These are phyloP conservation scores for Poa pratensis DNA, from an alignment of 176 grass and related monocot species.

Conservation along the genomic window DNA sequence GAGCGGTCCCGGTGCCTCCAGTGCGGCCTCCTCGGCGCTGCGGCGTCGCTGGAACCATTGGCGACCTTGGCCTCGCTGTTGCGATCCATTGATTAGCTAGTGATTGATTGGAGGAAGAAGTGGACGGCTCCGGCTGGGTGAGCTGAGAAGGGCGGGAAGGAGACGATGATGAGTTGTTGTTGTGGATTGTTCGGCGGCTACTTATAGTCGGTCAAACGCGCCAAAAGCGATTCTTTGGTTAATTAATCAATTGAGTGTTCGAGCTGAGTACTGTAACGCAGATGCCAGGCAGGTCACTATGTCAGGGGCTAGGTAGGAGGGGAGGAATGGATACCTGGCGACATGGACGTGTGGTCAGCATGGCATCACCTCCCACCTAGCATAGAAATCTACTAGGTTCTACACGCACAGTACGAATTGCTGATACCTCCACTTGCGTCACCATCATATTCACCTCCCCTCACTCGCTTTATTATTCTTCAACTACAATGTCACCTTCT, in stretches of 20 bases:
- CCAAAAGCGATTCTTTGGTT: not conserved
- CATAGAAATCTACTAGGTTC: not conserved
- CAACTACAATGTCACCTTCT: too few relatives aligned
- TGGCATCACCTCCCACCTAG: not conserved
- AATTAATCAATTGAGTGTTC: not conserved
- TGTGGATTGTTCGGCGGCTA: not conserved
- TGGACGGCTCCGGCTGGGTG: not conserved
- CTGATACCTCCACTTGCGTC: slow-evolving; percentile 15
- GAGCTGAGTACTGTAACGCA: not conserved
- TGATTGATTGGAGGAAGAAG: not conserved
- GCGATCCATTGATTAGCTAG: not conserved
- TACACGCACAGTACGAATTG: not conserved
- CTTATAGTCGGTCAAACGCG: slow-evolving; percentile 21
- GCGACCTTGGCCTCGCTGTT: not conserved
- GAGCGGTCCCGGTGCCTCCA: slow-evolving; percentile 47
- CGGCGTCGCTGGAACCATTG: not conserved
- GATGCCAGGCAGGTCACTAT: not conserved
- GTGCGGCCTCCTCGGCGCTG: slow-evolving; percentile 31
- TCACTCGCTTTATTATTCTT: too few relatives aligned
- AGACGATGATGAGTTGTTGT: not conserved
- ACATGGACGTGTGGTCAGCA: not conserved
- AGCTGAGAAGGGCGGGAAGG: not conserved
- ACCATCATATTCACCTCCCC: not conserved
- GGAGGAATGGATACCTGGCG: not conserved
- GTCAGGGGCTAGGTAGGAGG: not conserved